Base-by-base conservation (phyloP, 2,329 filamentous ascomycete species). In the Stagonosporopsis tanaceti region DNA sequence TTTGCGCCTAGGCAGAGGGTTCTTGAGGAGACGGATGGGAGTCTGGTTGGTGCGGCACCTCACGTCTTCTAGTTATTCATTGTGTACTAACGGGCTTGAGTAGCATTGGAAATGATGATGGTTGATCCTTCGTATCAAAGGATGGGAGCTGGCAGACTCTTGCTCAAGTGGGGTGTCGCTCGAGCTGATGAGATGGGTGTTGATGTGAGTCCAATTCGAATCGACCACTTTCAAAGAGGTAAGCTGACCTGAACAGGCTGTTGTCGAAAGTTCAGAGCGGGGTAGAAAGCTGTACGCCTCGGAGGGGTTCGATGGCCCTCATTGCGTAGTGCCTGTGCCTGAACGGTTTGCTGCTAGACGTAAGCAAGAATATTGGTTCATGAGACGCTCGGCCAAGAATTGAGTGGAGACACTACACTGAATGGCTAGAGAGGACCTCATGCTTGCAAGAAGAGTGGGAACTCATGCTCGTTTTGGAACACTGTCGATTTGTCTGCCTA, bases 71-170 rank as follows among this genome's bases (percentile, higher is more conserved):
- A 4, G n/a, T 8, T 6, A 24, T 47, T 22, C 25, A 4, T 9
- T 7, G 20, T 20, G 8, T 14, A 8, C 15, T 41, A 2, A 25
- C 9, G 8, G 37, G 27, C 2, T 5, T 28, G 34, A 11, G 34
- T n/a, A 61, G 57, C 53, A 6, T 44, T 63, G 14, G 53, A 60
- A 3, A 60, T 58, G 50, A 27, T 56, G 37, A 58, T 56, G 47
- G 51, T 56, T 1, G 47, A 63, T 27, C 20, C 20, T 20, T 20
- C 20, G 20, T 20, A 20, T 20, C 20, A 20, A 7, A 32, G 28
- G 3, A 30, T 37, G 47, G 60, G 60, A 4, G 51, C 45, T 6
- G 60, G 57, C 11, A 41, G 45, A 11, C 11, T 51, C 27, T 37
- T 60, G 30, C 32, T 60, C 3, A 48, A 37, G 25, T 59, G 47